Conservation (phyloP, 1,284 basidiomycete species). For the Apiotrichum laibachii region DNA sequence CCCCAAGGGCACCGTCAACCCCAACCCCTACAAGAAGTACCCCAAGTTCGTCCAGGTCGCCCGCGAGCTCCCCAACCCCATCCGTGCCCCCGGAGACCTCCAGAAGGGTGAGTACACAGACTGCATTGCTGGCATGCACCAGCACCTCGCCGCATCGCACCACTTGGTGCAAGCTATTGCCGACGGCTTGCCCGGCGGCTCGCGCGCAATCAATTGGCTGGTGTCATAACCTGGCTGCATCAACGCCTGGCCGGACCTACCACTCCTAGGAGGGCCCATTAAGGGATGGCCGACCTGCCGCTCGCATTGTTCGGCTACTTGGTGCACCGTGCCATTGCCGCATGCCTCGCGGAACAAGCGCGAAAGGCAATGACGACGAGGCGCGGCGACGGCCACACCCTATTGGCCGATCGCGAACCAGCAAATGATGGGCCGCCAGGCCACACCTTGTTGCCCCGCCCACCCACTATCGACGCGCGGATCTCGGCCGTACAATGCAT, state of each 20-base stretch:
- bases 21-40: slow-evolving; percentile 50
- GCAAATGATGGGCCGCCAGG: neutral
- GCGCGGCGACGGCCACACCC: neutral
- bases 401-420: neutral
- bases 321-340: neutral
- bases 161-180: too few relatives aligned
- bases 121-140: too few relatives aligned
- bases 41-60: slow-evolving; percentile 47
- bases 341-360: neutral
- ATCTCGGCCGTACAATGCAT: neutral
- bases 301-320: neutral
- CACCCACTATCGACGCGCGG: neutral
- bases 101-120: slow-evolving; percentile 41
- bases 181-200: neutral
- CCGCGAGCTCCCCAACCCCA: slow-evolving; percentile 36
- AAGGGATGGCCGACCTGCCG: too few relatives aligned
- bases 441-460: too few relatives aligned
- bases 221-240: neutral
- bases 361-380: neutral
- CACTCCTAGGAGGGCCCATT: too few relatives aligned
- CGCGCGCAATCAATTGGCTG: neutral
- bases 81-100: slow-evolving; percentile 46
- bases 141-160: too few relatives aligned
- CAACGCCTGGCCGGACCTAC: neutral
- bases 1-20: slow-evolving; percentile 37